Evolutionary conservation across 2,329 filamentous ascomycete species (phyloP).

Genomic region (Chaetomium sp.): DNA sequence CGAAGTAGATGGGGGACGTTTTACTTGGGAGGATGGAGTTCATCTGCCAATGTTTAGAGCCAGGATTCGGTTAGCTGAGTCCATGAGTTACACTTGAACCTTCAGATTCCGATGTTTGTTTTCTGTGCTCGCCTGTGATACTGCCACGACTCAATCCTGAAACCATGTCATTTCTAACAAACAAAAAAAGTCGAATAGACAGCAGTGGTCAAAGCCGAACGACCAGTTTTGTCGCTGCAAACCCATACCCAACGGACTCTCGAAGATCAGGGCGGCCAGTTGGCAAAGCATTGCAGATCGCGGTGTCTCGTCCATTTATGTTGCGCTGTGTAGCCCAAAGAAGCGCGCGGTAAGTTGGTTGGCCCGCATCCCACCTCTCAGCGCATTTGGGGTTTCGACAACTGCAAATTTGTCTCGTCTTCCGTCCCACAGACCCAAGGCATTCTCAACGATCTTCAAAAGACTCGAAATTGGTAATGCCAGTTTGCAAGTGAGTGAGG

Average conservation of each 20-base stretch:
- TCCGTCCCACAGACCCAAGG: too few species aligned
- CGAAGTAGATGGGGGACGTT: not conserved
- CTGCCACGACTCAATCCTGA: too few species aligned
- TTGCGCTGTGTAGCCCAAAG: not conserved
- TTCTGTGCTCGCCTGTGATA: too few species aligned
- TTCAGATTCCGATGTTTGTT: too few species aligned
- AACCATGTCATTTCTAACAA: too few species aligned
- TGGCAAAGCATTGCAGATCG: not conserved
- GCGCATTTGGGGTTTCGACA: not conserved
- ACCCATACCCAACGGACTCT: not conserved
- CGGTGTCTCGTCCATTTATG: not conserved
- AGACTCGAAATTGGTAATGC: too few species aligned
- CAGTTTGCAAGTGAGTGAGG: too few species aligned
- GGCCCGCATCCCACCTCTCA: not conserved
- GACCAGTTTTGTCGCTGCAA: too few species aligned
- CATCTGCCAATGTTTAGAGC: not conserved
- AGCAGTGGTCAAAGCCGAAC: too few species aligned
- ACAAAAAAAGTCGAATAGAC: not conserved
- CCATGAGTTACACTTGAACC: too few species aligned
- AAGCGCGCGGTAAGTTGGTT: slow-evolving; percentile 5
- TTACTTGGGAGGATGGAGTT: not conserved
- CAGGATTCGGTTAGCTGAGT: too few species aligned
- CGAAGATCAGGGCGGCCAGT: not conserved
- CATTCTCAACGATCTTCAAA: too few species aligned
- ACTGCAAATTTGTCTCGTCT: not conserved